These are phyloP conservation scores for Dorcoceras hygrometricum DNA, from an alignment of 257 asterid genomes.

Conservation along the genomic window DNA sequence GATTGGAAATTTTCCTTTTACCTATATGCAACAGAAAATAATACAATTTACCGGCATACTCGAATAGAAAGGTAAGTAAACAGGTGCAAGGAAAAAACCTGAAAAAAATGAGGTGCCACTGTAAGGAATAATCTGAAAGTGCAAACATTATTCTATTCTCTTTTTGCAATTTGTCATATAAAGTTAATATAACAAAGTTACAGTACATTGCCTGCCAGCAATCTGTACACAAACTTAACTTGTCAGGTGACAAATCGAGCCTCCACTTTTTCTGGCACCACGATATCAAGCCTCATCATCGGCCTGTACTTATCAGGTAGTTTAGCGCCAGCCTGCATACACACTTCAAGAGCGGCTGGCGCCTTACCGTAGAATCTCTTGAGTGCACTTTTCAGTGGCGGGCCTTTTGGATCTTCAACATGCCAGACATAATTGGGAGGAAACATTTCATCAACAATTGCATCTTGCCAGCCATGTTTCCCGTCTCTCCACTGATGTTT, in stretches of 20 bases:
- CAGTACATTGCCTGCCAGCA: background rate
- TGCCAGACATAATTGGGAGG: slow-evolving; percentile 90
- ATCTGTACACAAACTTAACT: slow-evolving; percentile 13
- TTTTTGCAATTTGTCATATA: background rate
- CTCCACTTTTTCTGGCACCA: slow-evolving; percentile 70
- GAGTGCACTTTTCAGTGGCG: slow-evolving; percentile 49
- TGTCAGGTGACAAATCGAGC: slow-evolving; percentile 60
- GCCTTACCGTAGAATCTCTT: slow-evolving; percentile 84
- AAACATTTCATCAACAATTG: slow-evolving; percentile 80
- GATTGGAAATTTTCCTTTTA: no score
- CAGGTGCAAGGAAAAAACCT: background rate
- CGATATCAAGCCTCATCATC: slow-evolving; percentile 88
- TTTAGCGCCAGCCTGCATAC: slow-evolving; percentile 87
- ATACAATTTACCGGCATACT: background rate
- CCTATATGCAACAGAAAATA: background rate
- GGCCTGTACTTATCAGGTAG: slow-evolving; percentile 68
- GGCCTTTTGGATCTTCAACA: slow-evolving; percentile 66
- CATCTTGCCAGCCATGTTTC: slow-evolving; percentile 97
- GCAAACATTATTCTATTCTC: background rate
- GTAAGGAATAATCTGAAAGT: background rate
- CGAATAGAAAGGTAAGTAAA: background rate
- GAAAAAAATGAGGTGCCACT: background rate
- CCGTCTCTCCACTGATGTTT: slow-evolving; percentile 99
- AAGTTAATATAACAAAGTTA: background rate
- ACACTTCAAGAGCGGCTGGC: slow-evolving; percentile 81